Evolutionary conservation across 352 stramenopile species (phyloP).

Genomic region (Phytophthora pisi): DNA sequence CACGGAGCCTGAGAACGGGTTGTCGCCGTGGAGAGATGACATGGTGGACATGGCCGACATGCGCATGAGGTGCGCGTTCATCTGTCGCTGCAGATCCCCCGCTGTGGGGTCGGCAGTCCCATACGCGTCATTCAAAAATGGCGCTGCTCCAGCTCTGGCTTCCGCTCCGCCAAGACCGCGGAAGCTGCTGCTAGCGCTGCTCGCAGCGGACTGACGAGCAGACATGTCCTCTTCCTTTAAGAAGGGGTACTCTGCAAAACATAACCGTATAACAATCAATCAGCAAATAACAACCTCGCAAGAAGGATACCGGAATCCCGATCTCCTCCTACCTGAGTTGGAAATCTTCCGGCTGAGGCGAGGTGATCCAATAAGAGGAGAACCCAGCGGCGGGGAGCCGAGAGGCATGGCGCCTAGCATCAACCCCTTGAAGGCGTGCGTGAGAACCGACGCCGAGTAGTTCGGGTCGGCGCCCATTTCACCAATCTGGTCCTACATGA

Average conservation of each 20-base stretch:
- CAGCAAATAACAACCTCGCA: constrained; percentile 1
- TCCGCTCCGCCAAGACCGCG: constrained; percentile 14
- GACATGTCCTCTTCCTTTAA: constrained; percentile 62
- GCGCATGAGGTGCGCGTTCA: constrained; percentile 56
- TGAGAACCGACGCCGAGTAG: constrained; percentile 61
- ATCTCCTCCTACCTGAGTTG: constrained; percentile 49
- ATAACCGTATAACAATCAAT: background rate
- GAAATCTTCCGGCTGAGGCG: constrained; percentile 68
- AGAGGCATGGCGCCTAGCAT: constrained; percentile 35
- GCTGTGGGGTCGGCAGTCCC: constrained; percentile 27
- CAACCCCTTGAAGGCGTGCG: constrained; percentile 72
- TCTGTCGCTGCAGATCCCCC: constrained; percentile 45
- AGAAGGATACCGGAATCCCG: background rate
- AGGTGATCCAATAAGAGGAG: constrained; percentile 53
- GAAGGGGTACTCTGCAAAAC: constrained; percentile 61
- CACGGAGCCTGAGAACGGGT: constrained; percentile 67
- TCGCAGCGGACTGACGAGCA: constrained; percentile 30
- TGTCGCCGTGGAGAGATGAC: constrained; percentile 65
- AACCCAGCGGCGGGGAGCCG: constrained; percentile 41
- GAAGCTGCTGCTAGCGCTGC: constrained; percentile 29
- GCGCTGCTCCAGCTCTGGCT: constrained; percentile 15
- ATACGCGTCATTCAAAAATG: constrained; percentile 42
- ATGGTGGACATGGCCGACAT: constrained; percentile 63
- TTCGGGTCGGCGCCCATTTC: constrained; percentile 41
- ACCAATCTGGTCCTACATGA: constrained; percentile 18